These are phyloP conservation scores for Tolypocladium cylindrosporum DNA, from an alignment of 2,329 filamentous ascomycete genomes.

Conservation along the genomic window DNA sequence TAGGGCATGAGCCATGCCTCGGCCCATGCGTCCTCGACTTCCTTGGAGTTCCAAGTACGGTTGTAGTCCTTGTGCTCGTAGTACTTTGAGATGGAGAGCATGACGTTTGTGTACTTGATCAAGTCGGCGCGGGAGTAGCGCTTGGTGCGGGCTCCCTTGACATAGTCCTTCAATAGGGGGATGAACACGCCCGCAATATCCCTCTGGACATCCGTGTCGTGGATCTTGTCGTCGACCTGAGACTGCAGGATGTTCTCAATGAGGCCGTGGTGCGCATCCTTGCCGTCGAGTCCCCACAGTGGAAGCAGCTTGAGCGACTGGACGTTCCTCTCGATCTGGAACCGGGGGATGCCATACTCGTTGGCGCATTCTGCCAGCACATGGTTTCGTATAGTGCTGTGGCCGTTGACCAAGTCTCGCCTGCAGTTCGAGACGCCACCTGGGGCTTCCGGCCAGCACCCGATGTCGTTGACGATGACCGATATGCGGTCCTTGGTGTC, in stretches of 20 bases:
- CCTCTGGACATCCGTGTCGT: conserved; percentile 25
- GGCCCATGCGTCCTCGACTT: conserved; percentile 36
- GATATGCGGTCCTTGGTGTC: conserved; percentile 38
- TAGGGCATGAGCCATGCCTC: conserved; percentile 37
- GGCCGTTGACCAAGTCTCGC: conserved; percentile 43
- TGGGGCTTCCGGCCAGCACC: conserved; percentile 42
- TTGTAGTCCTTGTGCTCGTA: conserved; percentile 41
- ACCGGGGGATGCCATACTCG: conserved; percentile 43
- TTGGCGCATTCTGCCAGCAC: conserved; percentile 45
- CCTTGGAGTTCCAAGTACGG: conserved; percentile 34
- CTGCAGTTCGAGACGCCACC: conserved; percentile 46
- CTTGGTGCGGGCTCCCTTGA: conserved; percentile 37
- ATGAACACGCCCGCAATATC: conserved; percentile 44
- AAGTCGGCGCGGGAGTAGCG: conserved; percentile 31
- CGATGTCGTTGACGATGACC: conserved; percentile 40
- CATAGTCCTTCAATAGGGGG: conserved; percentile 37
- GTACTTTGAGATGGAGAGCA: conserved; percentile 40
- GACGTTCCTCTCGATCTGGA: conserved; percentile 44
- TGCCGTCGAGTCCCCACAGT: conserved; percentile 43
- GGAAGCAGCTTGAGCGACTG: conserved; percentile 43
- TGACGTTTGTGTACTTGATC: conserved; percentile 33
- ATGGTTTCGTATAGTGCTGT: conserved; percentile 42
- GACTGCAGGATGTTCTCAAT: conserved; percentile 42
- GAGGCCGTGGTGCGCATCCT: conserved; percentile 42
- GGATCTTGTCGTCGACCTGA: conserved; percentile 36